These are phyloP conservation scores for Trichosporon inkin DNA, from an alignment of 1,284 basidiomycete species.

Conservation along the genomic window DNA sequence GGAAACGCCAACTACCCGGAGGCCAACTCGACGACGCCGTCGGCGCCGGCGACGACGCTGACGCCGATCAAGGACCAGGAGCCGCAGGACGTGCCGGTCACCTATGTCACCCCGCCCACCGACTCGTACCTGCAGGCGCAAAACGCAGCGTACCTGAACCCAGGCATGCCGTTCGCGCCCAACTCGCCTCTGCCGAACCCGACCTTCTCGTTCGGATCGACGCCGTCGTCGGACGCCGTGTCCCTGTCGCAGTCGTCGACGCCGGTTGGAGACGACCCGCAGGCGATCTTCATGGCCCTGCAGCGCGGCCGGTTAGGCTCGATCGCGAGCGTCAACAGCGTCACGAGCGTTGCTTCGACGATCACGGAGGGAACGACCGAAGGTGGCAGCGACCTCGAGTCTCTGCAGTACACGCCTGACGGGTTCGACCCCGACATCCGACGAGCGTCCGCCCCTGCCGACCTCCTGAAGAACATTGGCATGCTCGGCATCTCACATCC, in stretches of 20 bases:
- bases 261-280: slow-evolving; percentile 10
- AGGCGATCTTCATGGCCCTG: slow-evolving; percentile 31
- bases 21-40: background rate
- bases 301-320: slow-evolving; percentile 39
- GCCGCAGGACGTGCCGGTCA: slow-evolving; percentile 12
- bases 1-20: slow-evolving; percentile 6
- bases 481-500: slow-evolving; percentile 27
- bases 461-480: slow-evolving; percentile 30
- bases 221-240: slow-evolving; percentile 8
- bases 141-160: slow-evolving; percentile 18
- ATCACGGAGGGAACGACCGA: slow-evolving; percentile 25
- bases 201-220: slow-evolving; percentile 40
- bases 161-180: slow-evolving; percentile 26
- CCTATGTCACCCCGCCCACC: slow-evolving; percentile 13
- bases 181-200: slow-evolving; percentile 42
- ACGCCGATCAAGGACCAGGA: slow-evolving; percentile 42
- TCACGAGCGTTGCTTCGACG: slow-evolving; percentile 28
- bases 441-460: slow-evolving; percentile 31
- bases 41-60: slow-evolving; percentile 13
- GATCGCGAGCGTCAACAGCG: slow-evolving; percentile 31
- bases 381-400: slow-evolving; percentile 24
- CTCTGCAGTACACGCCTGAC: background rate
- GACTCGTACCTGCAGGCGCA: slow-evolving; percentile 7
- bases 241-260: slow-evolving; percentile 2
- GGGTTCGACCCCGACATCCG: slow-evolving; percentile 31